Base-by-base conservation (phyloP, 768 basidiomycete genomes). In the Psilocybe subaeruginosa region DNA sequence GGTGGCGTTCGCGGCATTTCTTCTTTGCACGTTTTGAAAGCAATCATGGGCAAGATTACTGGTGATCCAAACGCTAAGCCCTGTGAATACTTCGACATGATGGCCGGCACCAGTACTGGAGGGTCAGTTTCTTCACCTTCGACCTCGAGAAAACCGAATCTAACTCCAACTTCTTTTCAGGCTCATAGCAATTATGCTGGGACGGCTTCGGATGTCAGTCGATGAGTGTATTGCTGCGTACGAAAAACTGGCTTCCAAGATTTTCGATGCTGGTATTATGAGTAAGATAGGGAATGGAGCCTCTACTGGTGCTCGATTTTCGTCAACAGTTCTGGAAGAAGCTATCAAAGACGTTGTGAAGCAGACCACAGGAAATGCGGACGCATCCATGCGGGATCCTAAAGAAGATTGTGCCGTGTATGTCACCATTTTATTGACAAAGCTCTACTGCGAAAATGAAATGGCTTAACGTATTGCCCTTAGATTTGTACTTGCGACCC, bases 131-230 rank as follows among this genome's bases (percentile, higher is more conserved):
- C 11, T 51, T 62, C 12, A 29, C 31, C 35, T 11, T 35, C 17
- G 16, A 52, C 48, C 27, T 11, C 17, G 39, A 17, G 53, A 43
- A 14, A n/a, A 23, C 23, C 23, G 23, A 23, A 23, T 23, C 23
- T 23, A 23, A 23, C 0, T 23, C 30, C 35, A 16, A 23, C 23
- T 58, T 9, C 31, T 19, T 41, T 35, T 33, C 23, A 73, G 72
- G 3, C 47, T 78, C 11, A 77, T 77, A 17, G 75, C 76, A 2
- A 68, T 78, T 14, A 77, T 78, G 75, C 70, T 78, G 7, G 76
- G 77, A 8, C 69, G 77, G 5, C 70, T 78, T 8, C 71, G 69
- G 14, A 76, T 77, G 73, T 46, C 74, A 0, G 61, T 79, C n/a
- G 65, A 72, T 17, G 68, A 79, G 50, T 76, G 74, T 58, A 73